Evolutionary conservation across 352 stramenopile genomes (phyloP).

Genomic region (Globisporangium cystogenes): DNA sequence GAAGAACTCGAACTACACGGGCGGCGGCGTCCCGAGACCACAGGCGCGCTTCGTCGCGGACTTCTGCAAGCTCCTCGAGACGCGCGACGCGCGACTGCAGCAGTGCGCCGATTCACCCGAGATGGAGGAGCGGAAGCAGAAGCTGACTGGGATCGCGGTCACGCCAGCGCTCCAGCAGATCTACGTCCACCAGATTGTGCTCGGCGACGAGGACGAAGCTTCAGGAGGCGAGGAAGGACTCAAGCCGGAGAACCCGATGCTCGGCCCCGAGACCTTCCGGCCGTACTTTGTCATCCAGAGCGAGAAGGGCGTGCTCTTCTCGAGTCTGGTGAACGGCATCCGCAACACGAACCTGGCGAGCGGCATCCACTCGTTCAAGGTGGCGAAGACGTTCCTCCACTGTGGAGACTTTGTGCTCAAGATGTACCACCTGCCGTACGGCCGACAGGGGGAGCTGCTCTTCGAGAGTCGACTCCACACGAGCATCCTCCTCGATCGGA

Average conservation of each 20-base stretch:
- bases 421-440: slow-evolving; percentile 88
- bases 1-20: slow-evolving; percentile 66
- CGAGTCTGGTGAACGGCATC: slow-evolving; percentile 80
- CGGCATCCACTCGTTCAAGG: slow-evolving; percentile 57
- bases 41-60: slow-evolving; percentile 77
- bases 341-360: slow-evolving; percentile 51
- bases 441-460: slow-evolving; percentile 74
- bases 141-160: slow-evolving; percentile 73
- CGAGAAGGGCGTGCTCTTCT: slow-evolving; percentile 83
- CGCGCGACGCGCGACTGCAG: slow-evolving; percentile 60
- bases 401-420: slow-evolving; percentile 73
- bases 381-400: slow-evolving; percentile 50
- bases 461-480: slow-evolving; percentile 71
- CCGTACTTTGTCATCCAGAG: slow-evolving; percentile 87
- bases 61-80: slow-evolving; percentile 70
- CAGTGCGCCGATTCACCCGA: slow-evolving; percentile 34
- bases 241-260: slow-evolving; percentile 4
- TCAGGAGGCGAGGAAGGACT: slow-evolving; percentile 3
- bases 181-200: slow-evolving; percentile 77
- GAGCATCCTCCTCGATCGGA: slow-evolving; percentile 61
- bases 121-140: slow-evolving; percentile 65
- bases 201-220: slow-evolving; percentile 26
- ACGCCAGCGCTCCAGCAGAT: slow-evolving; percentile 57
- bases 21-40: slow-evolving; percentile 51
- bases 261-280: slow-evolving; percentile 29